Conservation (phyloP, 768 basidiomycete genomes). For the Calocybe indica region DNA sequence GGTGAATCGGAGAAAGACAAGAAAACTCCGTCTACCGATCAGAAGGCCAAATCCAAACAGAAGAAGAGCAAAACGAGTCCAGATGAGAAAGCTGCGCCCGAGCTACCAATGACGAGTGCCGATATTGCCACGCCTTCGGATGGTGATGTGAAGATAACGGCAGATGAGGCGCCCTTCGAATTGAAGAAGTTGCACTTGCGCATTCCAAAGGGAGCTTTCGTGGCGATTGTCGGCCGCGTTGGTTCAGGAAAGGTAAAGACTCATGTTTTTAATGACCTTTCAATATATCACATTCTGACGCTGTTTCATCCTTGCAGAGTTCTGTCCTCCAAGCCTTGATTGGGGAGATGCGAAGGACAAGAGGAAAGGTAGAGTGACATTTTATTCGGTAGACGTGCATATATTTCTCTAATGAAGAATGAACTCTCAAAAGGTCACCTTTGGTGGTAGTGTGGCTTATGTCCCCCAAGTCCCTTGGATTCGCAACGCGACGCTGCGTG, state of each 20-base stretch:
- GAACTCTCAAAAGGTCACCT: conserved; percentile 29
- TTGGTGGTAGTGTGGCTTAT: conserved; percentile 52
- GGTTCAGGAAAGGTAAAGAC: conserved; percentile 62
- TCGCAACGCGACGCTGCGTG: conserved; percentile 57
- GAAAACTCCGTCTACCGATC: no score
- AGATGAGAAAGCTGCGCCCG: background rate
- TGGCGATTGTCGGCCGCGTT: conserved; percentile 71
- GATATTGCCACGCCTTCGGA: conserved; percentile 6
- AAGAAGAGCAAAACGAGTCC: background rate
- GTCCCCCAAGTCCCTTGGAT: conserved; percentile 64
- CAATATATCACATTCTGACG: background rate
- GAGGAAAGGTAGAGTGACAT: conserved; percentile 40
- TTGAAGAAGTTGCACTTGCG: conserved; percentile 39
- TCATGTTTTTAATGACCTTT: conserved; percentile 1
- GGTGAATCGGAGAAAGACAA: conserved; percentile 11
- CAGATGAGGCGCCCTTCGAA: conserved; percentile 44
- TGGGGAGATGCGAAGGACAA: conserved; percentile 61
- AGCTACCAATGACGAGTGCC: background rate
- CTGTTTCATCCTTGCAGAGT: conserved; percentile 29
- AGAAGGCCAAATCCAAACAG: conserved; percentile 6
- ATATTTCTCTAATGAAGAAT: background rate
- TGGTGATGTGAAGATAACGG: conserved; percentile 3
- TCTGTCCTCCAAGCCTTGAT: conserved; percentile 51
- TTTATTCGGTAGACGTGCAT: background rate
- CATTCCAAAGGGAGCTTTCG: conserved; percentile 50